phyloP scores from a whole-genome alignment of 345 rosid species.

The Orychophragmus violaceus region DNA sequence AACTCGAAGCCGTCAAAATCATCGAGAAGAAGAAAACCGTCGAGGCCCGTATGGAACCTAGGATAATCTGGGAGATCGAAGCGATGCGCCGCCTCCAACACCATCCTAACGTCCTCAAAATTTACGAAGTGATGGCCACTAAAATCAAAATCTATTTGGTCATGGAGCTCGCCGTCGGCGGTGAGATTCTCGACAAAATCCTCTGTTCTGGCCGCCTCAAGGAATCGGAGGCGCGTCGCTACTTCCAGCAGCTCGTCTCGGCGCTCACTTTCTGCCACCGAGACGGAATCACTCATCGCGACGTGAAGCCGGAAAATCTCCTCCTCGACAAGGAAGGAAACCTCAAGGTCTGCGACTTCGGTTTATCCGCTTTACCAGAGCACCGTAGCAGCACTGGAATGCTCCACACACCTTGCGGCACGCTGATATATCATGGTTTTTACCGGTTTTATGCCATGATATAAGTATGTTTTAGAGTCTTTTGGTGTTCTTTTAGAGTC shows the following conservation, averaged over 20 bases:
- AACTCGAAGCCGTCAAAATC: constrained; percentile 57
- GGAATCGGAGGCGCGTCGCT: constrained; percentile 54
- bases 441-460: too few species aligned
- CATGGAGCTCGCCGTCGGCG: constrained; percentile 75
- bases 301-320: constrained; percentile 77
- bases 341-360: constrained; percentile 76
- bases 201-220: constrained; percentile 39
- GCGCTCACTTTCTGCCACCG: constrained; percentile 76
- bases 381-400: constrained; percentile 42
- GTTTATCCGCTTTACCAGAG: constrained; percentile 65
- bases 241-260: constrained; percentile 67
- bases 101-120: constrained; percentile 73
- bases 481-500: too few species aligned
- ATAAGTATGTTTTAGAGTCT: too few species aligned
- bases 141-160: constrained; percentile 71
- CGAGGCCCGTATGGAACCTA: constrained; percentile 47
- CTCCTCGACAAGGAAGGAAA: constrained; percentile 61
- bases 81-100: constrained; percentile 76
- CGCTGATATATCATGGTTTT: too few species aligned
- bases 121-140: constrained; percentile 88
- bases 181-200: constrained; percentile 51
- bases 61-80: constrained; percentile 61
- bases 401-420: constrained; percentile 77
- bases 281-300: constrained; percentile 81
- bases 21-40: constrained; percentile 51